Conservation (phyloP, 116 monocot genomes). For the Dioscorea cayenensis region DNA sequence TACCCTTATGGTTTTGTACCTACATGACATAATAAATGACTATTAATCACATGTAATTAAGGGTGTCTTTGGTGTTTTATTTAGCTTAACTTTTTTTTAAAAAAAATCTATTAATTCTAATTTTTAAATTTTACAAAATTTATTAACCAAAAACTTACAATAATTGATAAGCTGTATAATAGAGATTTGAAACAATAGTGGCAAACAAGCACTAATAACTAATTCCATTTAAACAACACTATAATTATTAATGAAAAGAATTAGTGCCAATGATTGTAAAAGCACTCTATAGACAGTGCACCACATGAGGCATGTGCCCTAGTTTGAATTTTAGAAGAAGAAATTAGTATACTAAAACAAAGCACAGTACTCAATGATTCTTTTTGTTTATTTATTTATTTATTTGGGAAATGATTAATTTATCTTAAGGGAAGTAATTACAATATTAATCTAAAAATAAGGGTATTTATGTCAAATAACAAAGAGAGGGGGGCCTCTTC, state of each 20-base stretch:
- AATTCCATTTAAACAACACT: not conserved
- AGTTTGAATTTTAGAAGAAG: not conserved
- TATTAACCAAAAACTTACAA: no score
- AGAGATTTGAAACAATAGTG: no score
- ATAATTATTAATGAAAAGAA: not conserved
- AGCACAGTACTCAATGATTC: not conserved
- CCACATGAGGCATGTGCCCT: not conserved
- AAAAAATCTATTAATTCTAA: no score
- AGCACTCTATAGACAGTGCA: not conserved
- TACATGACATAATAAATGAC: not conserved
- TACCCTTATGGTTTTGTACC: not conserved
- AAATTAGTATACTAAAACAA: not conserved
- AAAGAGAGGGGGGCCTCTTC: not conserved
- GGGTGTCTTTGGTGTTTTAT: no score
- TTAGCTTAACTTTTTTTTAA: no score
- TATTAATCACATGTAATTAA: not conserved
- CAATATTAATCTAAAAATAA: not conserved
- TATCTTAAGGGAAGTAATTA: not conserved
- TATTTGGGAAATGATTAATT: not conserved
- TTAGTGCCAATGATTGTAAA: not conserved
- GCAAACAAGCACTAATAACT: no score
- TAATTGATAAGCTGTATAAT: no score
- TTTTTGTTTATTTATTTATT: not conserved
- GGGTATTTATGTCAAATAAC: not conserved
- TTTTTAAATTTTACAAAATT: no score